Conservation (phyloP, 768 basidiomycete species). For the Naematelia encephala region DNA sequence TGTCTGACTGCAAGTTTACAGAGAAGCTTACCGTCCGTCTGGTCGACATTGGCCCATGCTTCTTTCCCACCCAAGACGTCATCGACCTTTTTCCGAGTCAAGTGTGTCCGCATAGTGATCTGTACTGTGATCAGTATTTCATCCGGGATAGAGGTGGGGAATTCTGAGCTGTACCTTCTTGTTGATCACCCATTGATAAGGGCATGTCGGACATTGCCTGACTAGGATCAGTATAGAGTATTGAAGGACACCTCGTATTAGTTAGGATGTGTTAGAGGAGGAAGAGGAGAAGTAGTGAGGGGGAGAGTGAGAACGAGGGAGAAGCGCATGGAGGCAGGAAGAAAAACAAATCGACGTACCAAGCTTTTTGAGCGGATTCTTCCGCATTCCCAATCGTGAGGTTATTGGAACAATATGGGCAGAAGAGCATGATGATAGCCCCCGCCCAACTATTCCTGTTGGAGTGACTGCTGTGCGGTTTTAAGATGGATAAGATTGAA, state of each 20-base stretch:
- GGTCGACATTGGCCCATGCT: conserved; percentile 90
- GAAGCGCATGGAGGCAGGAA: not conserved
- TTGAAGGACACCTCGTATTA: too few relatives aligned
- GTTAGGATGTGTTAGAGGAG: conserved; percentile 43
- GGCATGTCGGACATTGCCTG: conserved; percentile 68
- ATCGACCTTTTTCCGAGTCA: conserved; percentile 87
- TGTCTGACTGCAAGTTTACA: not conserved
- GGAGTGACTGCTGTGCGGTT: not conserved
- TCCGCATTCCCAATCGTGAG: conserved; percentile 45
- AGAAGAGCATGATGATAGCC: conserved; percentile 71
- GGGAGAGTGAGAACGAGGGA: not conserved
- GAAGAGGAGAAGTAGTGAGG: not conserved
- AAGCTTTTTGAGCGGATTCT: conserved; percentile 39
- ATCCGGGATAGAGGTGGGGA: too few relatives aligned
- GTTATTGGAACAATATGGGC: conserved; percentile 85
- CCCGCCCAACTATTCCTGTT: not conserved
- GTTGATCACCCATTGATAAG: conserved; percentile 89
- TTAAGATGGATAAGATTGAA: not conserved
- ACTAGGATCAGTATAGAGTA: conserved; percentile 65
- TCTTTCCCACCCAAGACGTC: conserved; percentile 94
- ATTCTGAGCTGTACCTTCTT: conserved; percentile 62
- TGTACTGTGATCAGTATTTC: not conserved
- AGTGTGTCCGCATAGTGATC: conserved; percentile 85
- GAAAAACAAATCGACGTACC: conserved; percentile 27
- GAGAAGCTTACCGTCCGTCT: conserved; percentile 63